Conservation (phyloP, 108 stramenopile genomes). For the Nannochloropsis gaditana region DNA sequence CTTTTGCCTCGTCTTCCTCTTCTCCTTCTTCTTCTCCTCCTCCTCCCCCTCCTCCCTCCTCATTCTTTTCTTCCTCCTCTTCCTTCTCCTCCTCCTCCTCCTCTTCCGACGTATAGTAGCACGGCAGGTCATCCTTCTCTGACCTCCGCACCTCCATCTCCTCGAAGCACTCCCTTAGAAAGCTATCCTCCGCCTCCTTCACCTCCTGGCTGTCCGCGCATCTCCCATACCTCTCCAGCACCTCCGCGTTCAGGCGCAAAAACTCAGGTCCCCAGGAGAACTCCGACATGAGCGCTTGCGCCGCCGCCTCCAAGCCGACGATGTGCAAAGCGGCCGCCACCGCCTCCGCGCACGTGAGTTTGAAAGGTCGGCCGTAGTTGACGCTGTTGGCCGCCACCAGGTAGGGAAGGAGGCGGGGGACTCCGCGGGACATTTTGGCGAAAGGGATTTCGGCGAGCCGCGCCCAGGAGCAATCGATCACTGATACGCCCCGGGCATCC, state of each 20-base stretch:
- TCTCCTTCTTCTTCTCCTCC: neutral
- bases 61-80: neutral
- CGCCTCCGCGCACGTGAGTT: conserved; percentile 56
- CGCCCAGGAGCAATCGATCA: conserved; percentile 98
- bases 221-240: conserved; percentile 71
- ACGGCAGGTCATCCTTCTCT: neutral
- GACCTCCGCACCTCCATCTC: neutral
- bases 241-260: conserved; percentile 69
- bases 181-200: conserved; percentile 71
- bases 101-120: neutral
- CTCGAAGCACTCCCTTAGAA: conserved; percentile 55
- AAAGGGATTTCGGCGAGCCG: conserved; percentile 87
- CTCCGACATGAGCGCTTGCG: conserved; percentile 71
- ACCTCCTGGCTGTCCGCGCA: conserved; percentile 70
- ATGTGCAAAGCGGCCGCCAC: conserved; percentile 71
- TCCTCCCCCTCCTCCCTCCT: neutral
- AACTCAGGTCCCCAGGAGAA: conserved; percentile 96
- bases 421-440: conserved; percentile 73
- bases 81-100: neutral
- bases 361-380: conserved; percentile 90
- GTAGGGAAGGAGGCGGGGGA: conserved; percentile 91
- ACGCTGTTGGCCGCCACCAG: conserved; percentile 97
- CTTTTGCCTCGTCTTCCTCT: neutral
- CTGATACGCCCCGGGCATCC: conserved; percentile 64
- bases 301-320: conserved; percentile 70